phyloP scores from a whole-genome alignment of 306 rosid species.

The Vachellia collinsii region DNA sequence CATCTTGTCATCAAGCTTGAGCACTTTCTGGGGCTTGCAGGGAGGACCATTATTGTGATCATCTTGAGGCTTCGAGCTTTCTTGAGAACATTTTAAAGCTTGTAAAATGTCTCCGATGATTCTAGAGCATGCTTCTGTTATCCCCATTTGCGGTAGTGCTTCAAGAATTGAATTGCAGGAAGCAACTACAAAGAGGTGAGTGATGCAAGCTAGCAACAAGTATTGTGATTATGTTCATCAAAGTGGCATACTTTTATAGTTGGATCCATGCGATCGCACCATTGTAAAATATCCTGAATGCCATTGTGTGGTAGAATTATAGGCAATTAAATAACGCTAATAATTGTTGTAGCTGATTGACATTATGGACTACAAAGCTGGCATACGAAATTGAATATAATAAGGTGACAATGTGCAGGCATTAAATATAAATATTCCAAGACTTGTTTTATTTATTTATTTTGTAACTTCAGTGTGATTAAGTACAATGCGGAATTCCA shows the following conservation, averaged over 20 bases:
- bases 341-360: conserved; percentile 35
- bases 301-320: conserved; percentile 39
- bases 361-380: conserved; percentile 47
- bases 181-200: not conserved
- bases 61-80: conserved; percentile 32
- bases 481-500: conserved; percentile 1
- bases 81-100: conserved; percentile 45
- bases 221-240: not conserved
- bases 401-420: not conserved
- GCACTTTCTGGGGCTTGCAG: conserved; percentile 33
- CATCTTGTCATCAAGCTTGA: conserved; percentile 58
- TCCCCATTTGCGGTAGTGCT: conserved; percentile 50
- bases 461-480: conserved; percentile 4
- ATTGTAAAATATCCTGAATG: conserved; percentile 44
- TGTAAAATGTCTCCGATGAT: conserved; percentile 66
- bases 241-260: conserved; percentile 45
- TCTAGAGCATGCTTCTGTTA: conserved; percentile 61
- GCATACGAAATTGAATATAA: conserved; percentile 39
- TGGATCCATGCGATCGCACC: conserved; percentile 29
- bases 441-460: not conserved
- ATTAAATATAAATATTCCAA: conserved; percentile 1
- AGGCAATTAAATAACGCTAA: conserved; percentile 35
- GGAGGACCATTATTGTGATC: conserved; percentile 8
- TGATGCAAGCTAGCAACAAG: conserved; percentile 4
- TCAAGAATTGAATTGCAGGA: not conserved